phyloP scores from a whole-genome alignment of 306 rosid genomes.

The Sesbania bispinosa region DNA sequence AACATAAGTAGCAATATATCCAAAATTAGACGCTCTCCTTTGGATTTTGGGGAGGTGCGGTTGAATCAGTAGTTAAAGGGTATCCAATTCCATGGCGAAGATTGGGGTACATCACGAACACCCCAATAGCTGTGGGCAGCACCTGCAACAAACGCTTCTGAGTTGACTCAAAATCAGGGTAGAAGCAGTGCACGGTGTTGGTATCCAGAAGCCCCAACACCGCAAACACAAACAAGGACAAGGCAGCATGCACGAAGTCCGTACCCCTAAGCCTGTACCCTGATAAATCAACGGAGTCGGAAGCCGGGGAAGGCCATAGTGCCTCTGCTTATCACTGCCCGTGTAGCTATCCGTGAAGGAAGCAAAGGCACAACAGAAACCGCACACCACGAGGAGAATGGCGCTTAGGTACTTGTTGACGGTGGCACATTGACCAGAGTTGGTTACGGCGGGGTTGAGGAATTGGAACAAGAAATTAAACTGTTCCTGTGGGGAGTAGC shows the following conservation, averaged over 20 bases:
- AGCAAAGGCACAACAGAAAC: slow-evolving; percentile 47
- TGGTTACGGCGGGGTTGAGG: slow-evolving; percentile 53
- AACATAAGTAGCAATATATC: no score
- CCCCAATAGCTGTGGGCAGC: no score
- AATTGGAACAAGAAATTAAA: slow-evolving; percentile 62
- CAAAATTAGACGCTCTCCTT: no score
- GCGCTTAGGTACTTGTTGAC: slow-evolving; percentile 40
- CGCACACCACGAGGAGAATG: slow-evolving; percentile 36
- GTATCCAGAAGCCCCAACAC: slow-evolving; percentile 49
- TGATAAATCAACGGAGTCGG: slow-evolving; percentile 33
- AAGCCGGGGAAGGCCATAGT: slow-evolving; percentile 47
- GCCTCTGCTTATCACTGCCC: slow-evolving; percentile 34
- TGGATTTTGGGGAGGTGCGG: no score
- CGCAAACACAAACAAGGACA: slow-evolving; percentile 48
- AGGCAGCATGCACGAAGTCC: slow-evolving; percentile 60
- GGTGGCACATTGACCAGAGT: slow-evolving; percentile 45
- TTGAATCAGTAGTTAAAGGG: no score
- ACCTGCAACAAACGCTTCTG: no score
- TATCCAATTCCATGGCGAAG: no score
- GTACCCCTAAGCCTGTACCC: slow-evolving; percentile 38
- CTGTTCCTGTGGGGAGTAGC: slow-evolving; percentile 67
- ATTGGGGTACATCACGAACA: no score
- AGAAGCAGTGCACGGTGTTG: no score
- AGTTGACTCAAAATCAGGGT: no score
- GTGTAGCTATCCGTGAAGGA: slow-evolving; percentile 64